Conservation (phyloP, 768 basidiomycete species). For the Trametes cubensis region DNA sequence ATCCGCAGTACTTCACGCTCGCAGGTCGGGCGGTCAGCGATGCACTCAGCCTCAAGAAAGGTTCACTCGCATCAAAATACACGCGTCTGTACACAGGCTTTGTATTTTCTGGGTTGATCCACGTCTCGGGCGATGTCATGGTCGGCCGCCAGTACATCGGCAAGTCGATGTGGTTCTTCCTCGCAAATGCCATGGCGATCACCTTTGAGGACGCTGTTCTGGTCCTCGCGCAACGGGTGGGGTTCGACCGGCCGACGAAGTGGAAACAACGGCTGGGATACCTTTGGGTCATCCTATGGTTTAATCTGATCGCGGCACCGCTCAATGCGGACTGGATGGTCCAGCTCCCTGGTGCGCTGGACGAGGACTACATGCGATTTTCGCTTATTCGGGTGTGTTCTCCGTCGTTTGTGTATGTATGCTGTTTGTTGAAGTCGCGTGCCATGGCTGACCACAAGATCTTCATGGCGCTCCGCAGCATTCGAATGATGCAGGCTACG, state of each 20-base stretch:
- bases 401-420: background rate
- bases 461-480: background rate
- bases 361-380: background rate
- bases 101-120: constrained; percentile 39
- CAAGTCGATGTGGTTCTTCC: constrained; percentile 32
- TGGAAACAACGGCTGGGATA: constrained; percentile 8
- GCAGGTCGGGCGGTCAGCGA: constrained; percentile 31
- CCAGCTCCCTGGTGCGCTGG: background rate
- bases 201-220: constrained; percentile 39
- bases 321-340: constrained; percentile 11
- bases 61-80: constrained; percentile 32
- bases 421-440: background rate
- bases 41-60: constrained; percentile 29
- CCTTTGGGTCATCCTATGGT: constrained; percentile 19
- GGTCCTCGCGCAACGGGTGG: constrained; percentile 14
- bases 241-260: background rate
- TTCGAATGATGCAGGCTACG: background rate
- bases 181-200: constrained; percentile 38
- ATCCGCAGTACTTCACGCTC: constrained; percentile 30
- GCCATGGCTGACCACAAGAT: background rate
- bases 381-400: background rate
- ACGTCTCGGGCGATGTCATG: constrained; percentile 38
- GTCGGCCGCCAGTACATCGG: constrained; percentile 21
- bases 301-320: constrained; percentile 4
- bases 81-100: constrained; percentile 41